Evolutionary conservation across 2,329 filamentous ascomycete genomes (phyloP).

Genomic region (Fonsecaea nubica): DNA sequence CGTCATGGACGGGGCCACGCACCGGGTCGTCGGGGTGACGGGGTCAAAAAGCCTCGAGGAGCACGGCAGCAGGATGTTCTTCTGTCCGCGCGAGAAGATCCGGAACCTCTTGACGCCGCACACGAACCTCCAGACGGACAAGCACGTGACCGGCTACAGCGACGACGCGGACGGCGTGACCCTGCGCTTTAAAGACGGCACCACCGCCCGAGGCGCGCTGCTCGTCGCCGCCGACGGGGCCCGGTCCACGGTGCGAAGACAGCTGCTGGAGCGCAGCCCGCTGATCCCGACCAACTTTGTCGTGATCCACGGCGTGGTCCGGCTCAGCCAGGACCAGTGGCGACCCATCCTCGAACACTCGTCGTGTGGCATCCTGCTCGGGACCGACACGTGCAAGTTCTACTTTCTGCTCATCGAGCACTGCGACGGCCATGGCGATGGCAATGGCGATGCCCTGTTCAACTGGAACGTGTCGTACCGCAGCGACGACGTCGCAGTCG

Average conservation of each 20-base stretch:
- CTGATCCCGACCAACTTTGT: background rate
- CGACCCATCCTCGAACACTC: slow-evolving; percentile 14
- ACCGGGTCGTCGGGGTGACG: slow-evolving; percentile 6
- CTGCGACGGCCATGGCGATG: background rate
- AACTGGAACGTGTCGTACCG: slow-evolving; percentile 15
- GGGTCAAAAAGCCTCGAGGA: background rate
- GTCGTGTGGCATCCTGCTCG: slow-evolving; percentile 12
- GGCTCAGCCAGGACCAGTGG: slow-evolving; percentile 5
- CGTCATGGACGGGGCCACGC: slow-evolving; percentile 7
- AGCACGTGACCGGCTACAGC: slow-evolving; percentile 7
- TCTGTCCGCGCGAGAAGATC: background rate
- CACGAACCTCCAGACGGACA: slow-evolving; percentile 5
- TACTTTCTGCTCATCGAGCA: slow-evolving; percentile 15
- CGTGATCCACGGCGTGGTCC: background rate
- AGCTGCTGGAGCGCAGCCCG: slow-evolving; percentile 1
- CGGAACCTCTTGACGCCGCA: background rate
- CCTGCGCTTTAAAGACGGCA: slow-evolving; percentile 12
- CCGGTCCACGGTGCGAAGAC: slow-evolving; percentile 2
- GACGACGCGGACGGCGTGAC: slow-evolving; percentile 15
- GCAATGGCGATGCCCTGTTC: slow-evolving; percentile 1
- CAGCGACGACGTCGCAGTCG: background rate
- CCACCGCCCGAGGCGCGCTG: slow-evolving; percentile 11
- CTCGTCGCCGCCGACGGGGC: slow-evolving; percentile 14
- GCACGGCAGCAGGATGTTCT: background rate
- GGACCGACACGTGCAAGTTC: background rate